Evolutionary conservation across 208 protist genomes (phyloP).

Genomic region (Crithidia thermophila): DNA sequence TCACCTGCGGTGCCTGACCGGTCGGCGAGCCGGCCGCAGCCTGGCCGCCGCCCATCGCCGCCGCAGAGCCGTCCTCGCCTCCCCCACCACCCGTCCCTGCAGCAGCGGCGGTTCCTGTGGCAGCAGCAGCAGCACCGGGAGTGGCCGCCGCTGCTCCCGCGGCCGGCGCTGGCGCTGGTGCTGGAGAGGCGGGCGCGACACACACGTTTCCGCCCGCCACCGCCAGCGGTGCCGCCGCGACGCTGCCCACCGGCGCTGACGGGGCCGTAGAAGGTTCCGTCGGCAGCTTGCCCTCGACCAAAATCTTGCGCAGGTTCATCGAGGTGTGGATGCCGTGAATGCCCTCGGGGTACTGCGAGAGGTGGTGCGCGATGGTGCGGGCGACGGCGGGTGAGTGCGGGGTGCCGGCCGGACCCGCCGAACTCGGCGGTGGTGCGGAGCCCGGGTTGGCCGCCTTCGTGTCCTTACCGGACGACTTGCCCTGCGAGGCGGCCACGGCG

Average conservation of each 20-base stretch:
- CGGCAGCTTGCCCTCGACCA: constrained; percentile 47
- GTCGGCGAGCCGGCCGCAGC: neutral
- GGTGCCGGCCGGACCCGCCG: constrained; percentile 8
- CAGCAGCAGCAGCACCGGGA: neutral
- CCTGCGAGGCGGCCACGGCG: constrained; percentile 5
- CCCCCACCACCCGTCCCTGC: too few species aligned
- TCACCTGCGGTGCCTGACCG: constrained; percentile 2
- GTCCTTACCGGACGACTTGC: constrained; percentile 8
- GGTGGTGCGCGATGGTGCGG: constrained; percentile 40
- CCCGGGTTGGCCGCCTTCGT: neutral
- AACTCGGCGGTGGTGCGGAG: neutral
- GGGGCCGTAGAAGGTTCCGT: constrained; percentile 15
- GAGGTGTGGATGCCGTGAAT: constrained; percentile 69
- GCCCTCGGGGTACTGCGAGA: constrained; percentile 67
- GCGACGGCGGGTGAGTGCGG: constrained; percentile 25
- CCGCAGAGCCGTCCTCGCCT: too few species aligned
- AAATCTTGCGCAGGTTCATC: constrained; percentile 41
- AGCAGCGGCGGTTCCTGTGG: neutral
- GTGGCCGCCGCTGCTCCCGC: neutral
- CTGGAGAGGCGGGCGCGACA: neutral
- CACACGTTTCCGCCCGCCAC: constrained; percentile 9
- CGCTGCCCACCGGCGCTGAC: constrained; percentile 3
- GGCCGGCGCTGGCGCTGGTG: neutral
- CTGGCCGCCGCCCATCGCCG: neutral
- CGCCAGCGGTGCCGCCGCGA: constrained; percentile 2